phyloP scores from a whole-genome alignment of 2,329 filamentous ascomycete species.

The Sclerotinia sclerotiorum region DNA sequence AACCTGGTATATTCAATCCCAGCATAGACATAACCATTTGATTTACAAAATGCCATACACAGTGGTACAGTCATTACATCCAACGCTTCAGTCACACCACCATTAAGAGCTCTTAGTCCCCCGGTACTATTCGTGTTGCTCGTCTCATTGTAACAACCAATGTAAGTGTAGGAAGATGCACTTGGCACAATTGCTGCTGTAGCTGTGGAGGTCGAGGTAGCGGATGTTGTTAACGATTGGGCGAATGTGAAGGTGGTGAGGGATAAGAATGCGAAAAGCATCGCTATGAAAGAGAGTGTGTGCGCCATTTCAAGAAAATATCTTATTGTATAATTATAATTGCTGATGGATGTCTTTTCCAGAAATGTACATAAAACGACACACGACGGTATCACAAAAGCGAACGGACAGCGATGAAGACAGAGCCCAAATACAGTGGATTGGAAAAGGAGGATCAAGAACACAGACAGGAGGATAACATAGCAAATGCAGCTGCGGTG shows the following conservation, averaged over 20 bases:
- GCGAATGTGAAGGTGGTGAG: not conserved
- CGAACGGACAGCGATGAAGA: not conserved
- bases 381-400: not conserved
- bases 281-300: not conserved
- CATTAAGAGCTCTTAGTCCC: constrained; percentile 9
- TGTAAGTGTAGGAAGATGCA: constrained; percentile 11
- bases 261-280: not conserved
- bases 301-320: not conserved
- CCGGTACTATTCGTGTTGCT: not conserved
- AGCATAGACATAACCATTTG: constrained; percentile 30
- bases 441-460: not conserved
- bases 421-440: too few species aligned
- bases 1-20: constrained; percentile 39
- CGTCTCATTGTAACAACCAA: constrained; percentile 20
- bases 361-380: not conserved
- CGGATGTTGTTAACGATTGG: not conserved
- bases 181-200: not conserved
- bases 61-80: constrained; percentile 34
- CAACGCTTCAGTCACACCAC: constrained; percentile 14
- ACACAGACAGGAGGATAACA: not conserved
- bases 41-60: constrained; percentile 33
- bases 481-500: not conserved
- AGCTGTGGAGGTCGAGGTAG: not conserved
- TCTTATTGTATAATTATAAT: not conserved
- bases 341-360: not conserved